These are phyloP conservation scores for Tagetes erecta DNA, from an alignment of 129 eudicot species.

Conservation along the genomic window DNA sequence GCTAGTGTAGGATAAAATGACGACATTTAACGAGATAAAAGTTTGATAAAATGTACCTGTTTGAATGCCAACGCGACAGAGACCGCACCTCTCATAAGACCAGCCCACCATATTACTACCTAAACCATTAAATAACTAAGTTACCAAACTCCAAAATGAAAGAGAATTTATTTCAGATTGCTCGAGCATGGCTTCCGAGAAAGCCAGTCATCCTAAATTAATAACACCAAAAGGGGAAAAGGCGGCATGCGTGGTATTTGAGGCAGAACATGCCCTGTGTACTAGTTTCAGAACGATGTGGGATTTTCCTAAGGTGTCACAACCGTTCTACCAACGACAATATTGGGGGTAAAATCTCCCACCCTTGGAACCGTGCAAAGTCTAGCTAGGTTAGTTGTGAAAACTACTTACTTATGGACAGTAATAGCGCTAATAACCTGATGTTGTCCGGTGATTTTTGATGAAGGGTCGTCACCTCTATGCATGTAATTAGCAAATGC, in stretches of 20 bases:
- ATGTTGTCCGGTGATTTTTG: slow-evolving; percentile 56
- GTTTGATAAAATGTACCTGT: slow-evolving; percentile 46
- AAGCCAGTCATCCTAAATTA: no score
- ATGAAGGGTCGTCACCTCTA: slow-evolving; percentile 35
- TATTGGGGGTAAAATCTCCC: background rate
- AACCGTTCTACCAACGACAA: background rate
- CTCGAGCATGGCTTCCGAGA: no score
- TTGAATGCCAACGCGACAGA: slow-evolving; percentile 94
- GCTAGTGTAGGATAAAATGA: background rate
- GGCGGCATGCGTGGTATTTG: no score
- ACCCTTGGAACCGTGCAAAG: background rate
- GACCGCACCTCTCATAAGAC: slow-evolving; percentile 98
- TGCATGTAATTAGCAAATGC: slow-evolving; percentile 62
- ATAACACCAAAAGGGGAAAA: no score
- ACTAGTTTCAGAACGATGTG: background rate
- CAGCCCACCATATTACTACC: slow-evolving; percentile 98
- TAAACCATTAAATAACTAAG: slow-evolving; percentile 19
- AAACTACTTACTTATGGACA: background rate
- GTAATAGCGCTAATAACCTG: slow-evolving; percentile 43
- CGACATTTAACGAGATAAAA: background rate
- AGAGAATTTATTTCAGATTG: no score
- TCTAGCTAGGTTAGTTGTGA: background rate
- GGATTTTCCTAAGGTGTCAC: background rate
- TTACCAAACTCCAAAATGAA: background rate
- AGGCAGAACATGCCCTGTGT: no score